Evolutionary conservation across 352 stramenopile species (phyloP).

Genomic region (Elongisporangium undulatum): DNA sequence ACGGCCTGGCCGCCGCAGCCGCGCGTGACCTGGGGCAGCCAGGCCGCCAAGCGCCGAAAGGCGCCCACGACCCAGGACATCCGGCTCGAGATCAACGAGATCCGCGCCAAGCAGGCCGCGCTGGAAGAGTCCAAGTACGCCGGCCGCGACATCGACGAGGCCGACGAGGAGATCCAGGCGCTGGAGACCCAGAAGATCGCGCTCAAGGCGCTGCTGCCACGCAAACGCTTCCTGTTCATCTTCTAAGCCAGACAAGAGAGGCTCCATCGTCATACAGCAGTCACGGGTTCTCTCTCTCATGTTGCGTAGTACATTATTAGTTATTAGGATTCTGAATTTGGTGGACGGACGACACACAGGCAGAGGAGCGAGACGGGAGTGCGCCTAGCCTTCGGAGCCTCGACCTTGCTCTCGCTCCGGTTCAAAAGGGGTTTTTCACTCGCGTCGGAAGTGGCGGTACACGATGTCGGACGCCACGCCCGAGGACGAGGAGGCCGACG

Average conservation of each 20-base stretch:
- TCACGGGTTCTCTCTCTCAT: no score
- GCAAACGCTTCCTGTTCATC: constrained; percentile 77
- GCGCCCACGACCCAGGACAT: constrained; percentile 18
- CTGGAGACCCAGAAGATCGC: constrained; percentile 67
- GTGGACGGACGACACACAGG: not conserved
- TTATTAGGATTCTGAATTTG: not conserved
- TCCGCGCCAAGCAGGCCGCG: constrained; percentile 51
- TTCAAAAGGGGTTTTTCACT: not conserved
- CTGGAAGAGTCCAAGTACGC: constrained; percentile 72
- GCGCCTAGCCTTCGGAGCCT: not conserved
- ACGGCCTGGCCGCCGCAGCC: constrained; percentile 38
- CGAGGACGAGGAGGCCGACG: not conserved
- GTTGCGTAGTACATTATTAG: not conserved
- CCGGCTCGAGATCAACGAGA: constrained; percentile 48
- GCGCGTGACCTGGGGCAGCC: constrained; percentile 47
- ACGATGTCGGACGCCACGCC: not conserved
- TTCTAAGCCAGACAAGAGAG: constrained; percentile 58
- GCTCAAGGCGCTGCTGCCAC: constrained; percentile 63
- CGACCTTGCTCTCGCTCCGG: not conserved
- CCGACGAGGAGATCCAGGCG: constrained; percentile 62
- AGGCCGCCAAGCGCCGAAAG: constrained; percentile 13
- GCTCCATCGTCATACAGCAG: no score
- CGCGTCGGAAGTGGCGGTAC: not conserved
- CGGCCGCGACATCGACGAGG: constrained; percentile 75
- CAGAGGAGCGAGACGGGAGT: not conserved